phyloP scores from a whole-genome alignment of 139 green algal species.

The Chlorella vulgaris region DNA sequence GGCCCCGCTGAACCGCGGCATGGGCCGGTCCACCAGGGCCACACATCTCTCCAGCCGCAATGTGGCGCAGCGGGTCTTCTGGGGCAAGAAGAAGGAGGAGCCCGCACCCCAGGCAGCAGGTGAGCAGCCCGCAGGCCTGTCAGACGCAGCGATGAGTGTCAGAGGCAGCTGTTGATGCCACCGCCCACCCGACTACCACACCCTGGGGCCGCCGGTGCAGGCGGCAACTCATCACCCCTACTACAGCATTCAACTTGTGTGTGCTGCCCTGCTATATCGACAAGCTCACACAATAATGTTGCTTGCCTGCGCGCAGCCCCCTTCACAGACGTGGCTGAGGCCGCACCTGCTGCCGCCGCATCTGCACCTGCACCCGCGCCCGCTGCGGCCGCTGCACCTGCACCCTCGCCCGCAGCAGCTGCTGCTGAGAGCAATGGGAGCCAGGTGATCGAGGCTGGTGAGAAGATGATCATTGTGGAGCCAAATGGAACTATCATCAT shows the following conservation, averaged over 20 bases:
- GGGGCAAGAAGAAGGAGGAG: slow-evolving; percentile 25
- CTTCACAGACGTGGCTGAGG: too few relatives aligned
- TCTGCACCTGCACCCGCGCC: too few relatives aligned
- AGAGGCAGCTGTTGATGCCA: too few relatives aligned
- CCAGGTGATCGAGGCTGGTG: neutral
- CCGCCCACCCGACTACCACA: neutral
- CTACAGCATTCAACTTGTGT: too few relatives aligned
- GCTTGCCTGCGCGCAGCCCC: too few relatives aligned
- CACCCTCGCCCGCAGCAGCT: neutral
- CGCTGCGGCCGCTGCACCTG: neutral
- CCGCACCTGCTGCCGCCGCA: too few relatives aligned
- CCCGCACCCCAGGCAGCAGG: neutral
- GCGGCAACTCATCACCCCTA: too few relatives aligned
- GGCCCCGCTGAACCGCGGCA: neutral
- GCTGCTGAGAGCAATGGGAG: neutral
- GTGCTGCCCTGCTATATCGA: too few relatives aligned
- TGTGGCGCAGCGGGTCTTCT: neutral
- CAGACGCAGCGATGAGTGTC: neutral
- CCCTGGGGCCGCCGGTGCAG: too few relatives aligned
- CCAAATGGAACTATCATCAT: slow-evolving; percentile 19
- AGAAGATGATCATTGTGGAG: slow-evolving; percentile 12
- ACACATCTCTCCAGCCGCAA: neutral
- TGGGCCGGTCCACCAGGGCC: neutral
- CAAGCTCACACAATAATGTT: neutral
- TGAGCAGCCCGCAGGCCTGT: neutral